Conservation (phyloP, 345 rosid genomes). For the Ceriops decandra region DNA sequence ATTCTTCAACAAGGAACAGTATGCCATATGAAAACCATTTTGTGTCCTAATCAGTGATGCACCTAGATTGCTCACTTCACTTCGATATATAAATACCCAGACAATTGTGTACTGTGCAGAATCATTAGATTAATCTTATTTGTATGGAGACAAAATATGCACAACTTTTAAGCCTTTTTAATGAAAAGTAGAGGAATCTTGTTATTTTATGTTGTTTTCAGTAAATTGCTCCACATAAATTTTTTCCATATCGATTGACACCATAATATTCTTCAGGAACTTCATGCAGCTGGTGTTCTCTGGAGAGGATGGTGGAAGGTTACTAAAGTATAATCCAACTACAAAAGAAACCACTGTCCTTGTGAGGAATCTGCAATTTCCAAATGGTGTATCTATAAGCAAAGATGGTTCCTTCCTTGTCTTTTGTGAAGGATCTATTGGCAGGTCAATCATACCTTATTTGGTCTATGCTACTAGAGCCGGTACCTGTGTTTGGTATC, state of each 20-base stretch:
- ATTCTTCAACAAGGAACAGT: not conserved
- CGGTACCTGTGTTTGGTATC: not conserved
- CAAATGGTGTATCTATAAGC: constrained; percentile 83
- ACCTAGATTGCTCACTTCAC: no score
- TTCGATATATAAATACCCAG: no score
- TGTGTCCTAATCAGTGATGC: not conserved
- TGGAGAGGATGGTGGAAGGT: constrained; percentile 63
- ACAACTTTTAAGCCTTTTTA: constrained; percentile 1
- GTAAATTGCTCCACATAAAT: not conserved
- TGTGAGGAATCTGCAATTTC: constrained; percentile 62
- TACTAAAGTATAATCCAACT: constrained; percentile 64
- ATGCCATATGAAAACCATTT: not conserved
- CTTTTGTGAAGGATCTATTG: constrained; percentile 59
- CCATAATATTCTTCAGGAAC: constrained; percentile 50
- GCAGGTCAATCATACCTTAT: constrained; percentile 44
- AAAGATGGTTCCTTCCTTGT: constrained; percentile 81
- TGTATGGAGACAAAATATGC: not conserved
- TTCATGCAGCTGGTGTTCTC: constrained; percentile 80
- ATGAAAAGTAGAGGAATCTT: not conserved
- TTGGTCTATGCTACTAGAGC: not conserved
- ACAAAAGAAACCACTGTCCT: constrained; percentile 72
- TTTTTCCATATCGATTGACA: constrained; percentile 13
- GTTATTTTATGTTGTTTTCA: not conserved
- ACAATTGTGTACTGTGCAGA: no score
- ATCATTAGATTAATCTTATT: not conserved